These are phyloP conservation scores for Stachybotrys elegans DNA, from an alignment of 2,329 filamentous ascomycete genomes.

Conservation along the genomic window DNA sequence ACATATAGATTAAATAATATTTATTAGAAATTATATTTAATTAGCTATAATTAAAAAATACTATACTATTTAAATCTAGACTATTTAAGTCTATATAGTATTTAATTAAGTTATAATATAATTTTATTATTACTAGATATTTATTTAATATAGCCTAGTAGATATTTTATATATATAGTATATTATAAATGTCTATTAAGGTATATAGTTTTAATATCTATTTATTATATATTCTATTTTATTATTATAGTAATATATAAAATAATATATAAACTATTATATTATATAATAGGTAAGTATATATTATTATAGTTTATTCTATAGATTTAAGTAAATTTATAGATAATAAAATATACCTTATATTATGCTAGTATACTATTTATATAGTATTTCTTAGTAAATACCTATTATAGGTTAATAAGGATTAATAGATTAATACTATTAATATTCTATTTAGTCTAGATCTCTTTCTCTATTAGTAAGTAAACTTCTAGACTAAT, in stretches of 20 bases:
- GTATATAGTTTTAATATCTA: too few relatives aligned
- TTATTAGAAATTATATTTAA: background rate
- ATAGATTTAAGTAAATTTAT: background rate
- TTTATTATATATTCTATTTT: too few relatives aligned
- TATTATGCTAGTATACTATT: background rate
- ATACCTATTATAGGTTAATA: conserved; percentile 1
- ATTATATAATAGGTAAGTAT: conserved; percentile 2
- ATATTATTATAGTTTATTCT: conserved; percentile 1
- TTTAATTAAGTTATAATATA: background rate
- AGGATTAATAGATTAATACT: conserved; percentile 5
- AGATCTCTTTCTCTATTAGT: conserved; percentile 1
- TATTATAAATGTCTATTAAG: too few relatives aligned
- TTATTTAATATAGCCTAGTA: conserved; percentile 5
- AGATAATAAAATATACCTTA: background rate
- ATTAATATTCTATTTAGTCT: conserved; percentile 1
- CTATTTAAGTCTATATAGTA: background rate
- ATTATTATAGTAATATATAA: background rate
- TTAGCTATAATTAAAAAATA: background rate
- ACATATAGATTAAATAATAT: background rate
- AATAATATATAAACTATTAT: background rate
- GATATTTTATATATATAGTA: too few relatives aligned
- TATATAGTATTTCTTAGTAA: background rate
- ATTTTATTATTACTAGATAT: background rate
- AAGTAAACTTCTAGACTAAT: conserved; percentile 1
- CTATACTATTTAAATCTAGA: background rate